A percentile compares a stretch with the other conserved stretches of the same genome.
phyloP scores from a whole-genome alignment of 2,329 filamentous ascomycete species.

The Pseudogymnoascus sp. region DNA sequence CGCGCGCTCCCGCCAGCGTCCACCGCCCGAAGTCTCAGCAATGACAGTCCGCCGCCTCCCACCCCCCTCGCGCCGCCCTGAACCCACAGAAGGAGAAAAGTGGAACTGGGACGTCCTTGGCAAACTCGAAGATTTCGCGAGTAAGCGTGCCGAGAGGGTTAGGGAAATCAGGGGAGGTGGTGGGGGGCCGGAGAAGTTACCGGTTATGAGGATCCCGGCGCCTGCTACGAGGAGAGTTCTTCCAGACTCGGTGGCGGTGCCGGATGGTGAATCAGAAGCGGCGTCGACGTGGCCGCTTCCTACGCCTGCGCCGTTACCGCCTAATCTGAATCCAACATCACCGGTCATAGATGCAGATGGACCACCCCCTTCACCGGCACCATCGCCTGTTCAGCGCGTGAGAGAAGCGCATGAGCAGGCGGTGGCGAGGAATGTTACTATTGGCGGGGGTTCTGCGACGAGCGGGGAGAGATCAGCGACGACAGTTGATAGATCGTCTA shows the following conservation, averaged over 20 bases:
- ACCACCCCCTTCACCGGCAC: not conserved
- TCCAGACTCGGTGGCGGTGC: not conserved
- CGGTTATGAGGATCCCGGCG: slow-evolving; percentile 2
- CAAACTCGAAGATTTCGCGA: slow-evolving; percentile 53
- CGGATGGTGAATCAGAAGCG: not conserved
- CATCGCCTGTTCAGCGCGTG: not conserved
- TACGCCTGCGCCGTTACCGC: not conserved
- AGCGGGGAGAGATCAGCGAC: not conserved
- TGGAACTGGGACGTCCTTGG: slow-evolving; percentile 45
- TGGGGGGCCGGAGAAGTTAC: slow-evolving; percentile 10
- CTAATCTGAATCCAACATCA: not conserved
- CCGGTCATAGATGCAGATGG: not conserved
- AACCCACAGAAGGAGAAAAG: slow-evolving; percentile 4
- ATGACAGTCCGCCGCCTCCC: slow-evolving; percentile 18
- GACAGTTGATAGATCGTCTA: not conserved
- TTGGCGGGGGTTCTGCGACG: not conserved
- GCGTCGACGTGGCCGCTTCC: not conserved
- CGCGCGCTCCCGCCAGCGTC: slow-evolving; percentile 19
- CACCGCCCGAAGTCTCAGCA: slow-evolving; percentile 26
- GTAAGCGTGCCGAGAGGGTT: slow-evolving; percentile 49
- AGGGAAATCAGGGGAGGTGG: slow-evolving; percentile 34
- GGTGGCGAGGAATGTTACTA: not conserved
- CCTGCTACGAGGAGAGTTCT: not conserved
- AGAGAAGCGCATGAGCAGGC: not conserved
- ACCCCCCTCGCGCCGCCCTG: slow-evolving; percentile 15